These are phyloP conservation scores for Penicillium riverlandense DNA, from an alignment of 495 filamentous ascomycete species.

Conservation along the genomic window DNA sequence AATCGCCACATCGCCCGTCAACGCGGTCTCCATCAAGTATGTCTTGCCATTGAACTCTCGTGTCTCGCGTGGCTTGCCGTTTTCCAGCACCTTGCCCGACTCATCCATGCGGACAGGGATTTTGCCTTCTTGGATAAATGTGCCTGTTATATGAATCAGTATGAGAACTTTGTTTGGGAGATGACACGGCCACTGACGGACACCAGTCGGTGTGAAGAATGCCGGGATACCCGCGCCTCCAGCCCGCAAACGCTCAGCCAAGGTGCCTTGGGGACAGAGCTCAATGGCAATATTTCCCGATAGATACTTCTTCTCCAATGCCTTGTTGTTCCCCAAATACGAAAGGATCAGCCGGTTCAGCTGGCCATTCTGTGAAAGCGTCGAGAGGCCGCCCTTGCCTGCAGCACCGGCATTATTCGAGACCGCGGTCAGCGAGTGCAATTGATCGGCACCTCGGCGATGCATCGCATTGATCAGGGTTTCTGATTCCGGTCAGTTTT, in stretches of 20 bases:
- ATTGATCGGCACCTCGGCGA: constrained; percentile 54
- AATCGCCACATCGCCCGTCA: constrained; percentile 82
- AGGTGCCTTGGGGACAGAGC: constrained; percentile 81
- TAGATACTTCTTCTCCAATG: constrained; percentile 76
- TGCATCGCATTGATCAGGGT: constrained; percentile 75
- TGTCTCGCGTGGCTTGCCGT: constrained; percentile 69
- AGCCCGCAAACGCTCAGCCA: constrained; percentile 77
- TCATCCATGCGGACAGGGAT: constrained; percentile 69
- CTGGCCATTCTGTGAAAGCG: constrained; percentile 69
- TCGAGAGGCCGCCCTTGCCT: constrained; percentile 65
- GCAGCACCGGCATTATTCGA: constrained; percentile 89
- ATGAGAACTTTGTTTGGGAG: neutral
- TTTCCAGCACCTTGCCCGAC: constrained; percentile 65
- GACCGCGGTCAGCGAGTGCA: constrained; percentile 73
- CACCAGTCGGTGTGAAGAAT: constrained; percentile 84
- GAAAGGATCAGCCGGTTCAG: constrained; percentile 78
- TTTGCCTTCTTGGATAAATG: constrained; percentile 76
- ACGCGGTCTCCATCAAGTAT: constrained; percentile 78
- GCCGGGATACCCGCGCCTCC: constrained; percentile 85
- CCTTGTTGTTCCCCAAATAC: constrained; percentile 87
- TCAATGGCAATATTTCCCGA: constrained; percentile 78
- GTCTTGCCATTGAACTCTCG: constrained; percentile 78
- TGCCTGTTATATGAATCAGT: constrained; percentile 27
- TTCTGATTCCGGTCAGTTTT: constrained; percentile 30
- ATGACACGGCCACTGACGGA: constrained; percentile 37